phyloP scores from a whole-genome alignment of 768 basidiomycete genomes.

The Cubamyces sp. region DNA sequence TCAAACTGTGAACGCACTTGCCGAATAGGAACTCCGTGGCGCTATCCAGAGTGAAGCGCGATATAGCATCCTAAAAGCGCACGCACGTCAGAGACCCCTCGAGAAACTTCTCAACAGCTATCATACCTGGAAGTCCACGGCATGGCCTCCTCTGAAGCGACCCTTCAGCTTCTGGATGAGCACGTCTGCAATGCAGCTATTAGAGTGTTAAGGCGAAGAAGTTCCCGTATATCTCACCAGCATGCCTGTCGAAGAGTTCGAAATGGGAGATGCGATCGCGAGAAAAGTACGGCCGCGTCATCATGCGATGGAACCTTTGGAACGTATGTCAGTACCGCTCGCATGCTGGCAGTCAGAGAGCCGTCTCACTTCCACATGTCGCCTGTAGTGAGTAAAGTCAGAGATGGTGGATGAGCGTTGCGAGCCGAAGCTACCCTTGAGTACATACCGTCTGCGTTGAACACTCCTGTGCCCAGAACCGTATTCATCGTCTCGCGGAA shows the following conservation, averaged over 20 bases:
- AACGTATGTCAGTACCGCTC: not conserved
- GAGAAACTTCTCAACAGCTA: too few relatives aligned
- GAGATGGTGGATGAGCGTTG: not conserved
- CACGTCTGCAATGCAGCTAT: too few relatives aligned
- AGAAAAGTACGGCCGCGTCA: conserved; percentile 43
- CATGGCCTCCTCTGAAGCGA: conserved; percentile 31
- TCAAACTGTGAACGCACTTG: conserved; percentile 44
- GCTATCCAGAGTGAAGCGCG: conserved; percentile 54
- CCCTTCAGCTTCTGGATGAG: conserved; percentile 34
- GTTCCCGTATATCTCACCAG: conserved; percentile 33
- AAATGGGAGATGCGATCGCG: conserved; percentile 41
- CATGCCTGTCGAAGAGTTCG: conserved; percentile 40
- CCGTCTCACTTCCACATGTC: conserved; percentile 39
- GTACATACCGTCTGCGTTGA: conserved; percentile 55
- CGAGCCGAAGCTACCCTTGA: not conserved
- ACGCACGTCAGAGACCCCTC: too few relatives aligned
- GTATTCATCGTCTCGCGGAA: conserved; percentile 38
- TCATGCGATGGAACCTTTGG: conserved; percentile 37
- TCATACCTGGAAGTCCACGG: conserved; percentile 40
- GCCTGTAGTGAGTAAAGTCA: too few relatives aligned
- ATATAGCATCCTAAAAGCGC: conserved; percentile 47
- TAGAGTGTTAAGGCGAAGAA: too few relatives aligned
- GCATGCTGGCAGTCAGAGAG: not conserved
- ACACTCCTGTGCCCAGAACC: conserved; percentile 57
- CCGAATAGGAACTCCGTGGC: conserved; percentile 60